Evolutionary conservation across 257 asterid species (phyloP), one percentile per base, ranked within the genome.

Genomic region (Solanum chmielewskii): DNA sequence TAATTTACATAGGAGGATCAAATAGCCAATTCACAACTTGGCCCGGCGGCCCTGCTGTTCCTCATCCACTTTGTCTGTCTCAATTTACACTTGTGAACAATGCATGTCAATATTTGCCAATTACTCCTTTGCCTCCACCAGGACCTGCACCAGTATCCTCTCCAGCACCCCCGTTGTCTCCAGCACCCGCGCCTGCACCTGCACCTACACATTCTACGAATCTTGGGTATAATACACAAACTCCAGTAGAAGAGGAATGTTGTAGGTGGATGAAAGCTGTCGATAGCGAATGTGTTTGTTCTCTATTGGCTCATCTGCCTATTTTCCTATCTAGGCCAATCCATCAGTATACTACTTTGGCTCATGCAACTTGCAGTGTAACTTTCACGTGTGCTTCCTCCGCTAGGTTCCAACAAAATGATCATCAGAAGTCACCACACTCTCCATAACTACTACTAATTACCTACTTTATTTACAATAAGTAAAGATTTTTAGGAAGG

Each of bases 241-340:
- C 92, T 1, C 59, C 70, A 4, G 62, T 41, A 27, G 92, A 92
- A 88, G 77, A 31, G n/a, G 92, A 95, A 52, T 95, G 98, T 84
- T 96, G 98, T 88, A 90, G 92, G 86, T 93, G 96, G 98, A 74
- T 96, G 87, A 81, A 84, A 60, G 85, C 87, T 37, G 84, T 96
- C 4, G 97, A 95, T 89, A 56, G 73, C n/a, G 86, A 87, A 27
- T 96, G 98, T 66, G 97, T 93, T 0, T 96, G 99, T 85, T 94
- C 87, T 14, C 81, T 94, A 73, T 86, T 95, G 91, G 92, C 90
- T 70, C 91, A 29, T 88, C 86, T 96, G 92, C 96, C 99, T 2
- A 62, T 90, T 2, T 95, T 94, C 88, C 97, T 96, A 25, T 84
- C 95, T 29, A 90, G 91, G 91, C 98, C 97, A 0, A 60, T 87